A percentile compares a stretch with the other conserved stretches of the same genome.
These are phyloP conservation scores for Stylonectria norvegica DNA, from an alignment of 2,329 filamentous ascomycete genomes.

Conservation along the genomic window DNA sequence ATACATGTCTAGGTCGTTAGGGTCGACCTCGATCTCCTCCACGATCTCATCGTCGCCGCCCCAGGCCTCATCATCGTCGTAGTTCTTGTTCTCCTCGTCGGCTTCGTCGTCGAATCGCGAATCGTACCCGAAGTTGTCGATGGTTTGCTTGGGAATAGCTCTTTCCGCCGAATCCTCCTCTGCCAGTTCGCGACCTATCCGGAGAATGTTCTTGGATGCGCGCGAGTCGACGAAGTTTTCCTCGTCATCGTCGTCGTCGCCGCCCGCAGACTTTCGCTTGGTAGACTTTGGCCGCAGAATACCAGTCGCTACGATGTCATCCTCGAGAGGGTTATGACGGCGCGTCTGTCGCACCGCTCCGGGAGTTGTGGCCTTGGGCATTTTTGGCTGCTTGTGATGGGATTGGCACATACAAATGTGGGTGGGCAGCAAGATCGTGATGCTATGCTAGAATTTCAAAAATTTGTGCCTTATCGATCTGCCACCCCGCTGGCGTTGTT, in stretches of 20 bases:
- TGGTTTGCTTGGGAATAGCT: slow-evolving; percentile 39
- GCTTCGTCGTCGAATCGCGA: slow-evolving; percentile 63
- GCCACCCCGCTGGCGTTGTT: slow-evolving; percentile 38
- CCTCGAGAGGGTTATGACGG: slow-evolving; percentile 86
- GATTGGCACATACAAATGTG: slow-evolving; percentile 15
- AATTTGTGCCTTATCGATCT: slow-evolving; percentile 40
- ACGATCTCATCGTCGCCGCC: slow-evolving; percentile 73
- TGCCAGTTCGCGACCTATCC: slow-evolving; percentile 82
- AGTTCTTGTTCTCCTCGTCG: slow-evolving; percentile 41
- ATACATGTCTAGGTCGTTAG: slow-evolving; percentile 84
- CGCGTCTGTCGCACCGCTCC: slow-evolving; percentile 56
- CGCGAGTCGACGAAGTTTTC: slow-evolving; percentile 81
- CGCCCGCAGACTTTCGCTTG: slow-evolving; percentile 64
- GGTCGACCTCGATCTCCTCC: slow-evolving; percentile 77
- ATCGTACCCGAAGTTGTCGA: slow-evolving; percentile 72
- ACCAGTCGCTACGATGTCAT: slow-evolving; percentile 73
- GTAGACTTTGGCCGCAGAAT: slow-evolving; percentile 70
- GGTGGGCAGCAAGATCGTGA: slow-evolving; percentile 25
- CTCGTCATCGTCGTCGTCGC: slow-evolving; percentile 57
- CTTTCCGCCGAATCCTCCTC: slow-evolving; percentile 64
- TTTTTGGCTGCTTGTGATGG: slow-evolving; percentile 38
- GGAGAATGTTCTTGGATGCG: slow-evolving; percentile 82
- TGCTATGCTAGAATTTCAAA: slow-evolving; percentile 30
- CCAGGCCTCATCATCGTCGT: slow-evolving; percentile 64
- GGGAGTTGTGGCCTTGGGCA: slow-evolving; percentile 75